A percentile compares a stretch with the other conserved stretches of the same genome.
Evolutionary conservation across 495 filamentous ascomycete species (phyloP).

Genomic region (Evernia prunastri): DNA sequence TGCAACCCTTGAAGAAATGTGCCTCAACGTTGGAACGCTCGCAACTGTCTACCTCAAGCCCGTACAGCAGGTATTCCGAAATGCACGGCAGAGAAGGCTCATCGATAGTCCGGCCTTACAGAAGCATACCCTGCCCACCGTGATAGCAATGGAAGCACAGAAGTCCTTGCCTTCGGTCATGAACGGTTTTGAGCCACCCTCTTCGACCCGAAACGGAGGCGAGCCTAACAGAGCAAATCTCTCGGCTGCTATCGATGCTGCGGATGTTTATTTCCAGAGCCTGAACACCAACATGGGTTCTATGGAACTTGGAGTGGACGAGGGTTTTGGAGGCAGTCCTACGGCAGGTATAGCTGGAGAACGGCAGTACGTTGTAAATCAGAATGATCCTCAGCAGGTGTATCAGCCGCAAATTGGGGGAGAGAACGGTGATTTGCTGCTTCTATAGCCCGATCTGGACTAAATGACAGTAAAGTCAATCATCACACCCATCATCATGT

Average conservation of each 20-base stretch:
- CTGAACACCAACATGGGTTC: conserved; percentile 65
- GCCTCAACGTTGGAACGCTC: conserved; percentile 89
- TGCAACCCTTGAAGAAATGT: conserved; percentile 90
- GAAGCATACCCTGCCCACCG: conserved; percentile 50
- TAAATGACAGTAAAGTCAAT: background rate
- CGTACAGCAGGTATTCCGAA: conserved; percentile 94
- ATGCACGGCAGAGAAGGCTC: conserved; percentile 71
- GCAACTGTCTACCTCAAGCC: conserved; percentile 98
- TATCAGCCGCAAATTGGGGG: conserved; percentile 47
- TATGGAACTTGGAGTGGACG: conserved; percentile 51
- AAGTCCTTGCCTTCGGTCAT: conserved; percentile 43
- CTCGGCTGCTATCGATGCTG: conserved; percentile 67
- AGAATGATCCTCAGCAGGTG: conserved; percentile 45
- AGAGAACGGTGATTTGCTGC: conserved; percentile 45
- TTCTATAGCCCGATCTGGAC: conserved; percentile 31
- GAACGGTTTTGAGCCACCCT: conserved; percentile 35
- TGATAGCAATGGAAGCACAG: conserved; percentile 44
- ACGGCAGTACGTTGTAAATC: conserved; percentile 48
- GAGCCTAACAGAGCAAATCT: conserved; percentile 39
- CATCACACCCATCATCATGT: background rate
- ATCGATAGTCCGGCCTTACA: conserved; percentile 80
- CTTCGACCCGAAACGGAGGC: conserved; percentile 1
- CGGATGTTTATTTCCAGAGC: conserved; percentile 78
- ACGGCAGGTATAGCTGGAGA: conserved; percentile 36
- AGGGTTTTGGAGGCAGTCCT: conserved; percentile 32